Base-by-base conservation (phyloP, 2,329 filamentous ascomycete genomes). In the Xylariomycetidae sp. region DNA sequence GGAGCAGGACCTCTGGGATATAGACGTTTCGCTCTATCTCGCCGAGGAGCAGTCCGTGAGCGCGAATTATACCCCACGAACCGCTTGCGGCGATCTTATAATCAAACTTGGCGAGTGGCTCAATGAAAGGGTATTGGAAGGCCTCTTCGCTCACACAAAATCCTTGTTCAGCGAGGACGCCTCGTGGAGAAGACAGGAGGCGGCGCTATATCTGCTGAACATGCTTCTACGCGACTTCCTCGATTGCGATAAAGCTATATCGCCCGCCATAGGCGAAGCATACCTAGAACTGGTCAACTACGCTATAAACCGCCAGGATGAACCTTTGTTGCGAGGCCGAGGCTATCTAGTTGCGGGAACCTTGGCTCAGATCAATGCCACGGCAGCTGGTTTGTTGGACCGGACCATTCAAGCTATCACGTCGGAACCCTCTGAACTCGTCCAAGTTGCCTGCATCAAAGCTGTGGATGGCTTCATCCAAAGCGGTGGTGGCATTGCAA, bases 81-180 rank as follows among this genome's bases (percentile, higher is more conserved):
- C 88, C 13, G 92, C 90, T 25, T 92, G 88, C 44, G 89, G 88
- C 30, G 92, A 97, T 57, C 68, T 98, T 30, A 74, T 95, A 17
- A 88, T 95, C 62, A 96, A 95, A 64, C 70, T 95, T 38, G 87
- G 86, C 30, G 89, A 96, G 58, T 95, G 88, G 89, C 74, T 94
- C 34, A 78, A 81, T 46, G 71, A 77, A 34, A 78, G 77, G 33
- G 82, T 87, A 1, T 70, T 94, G 10, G 85, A 94, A 50, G 87
- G 84, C 6, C 71, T 96, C 25, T 79, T 89, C 38, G 74, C 77
- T 10, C 84, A 88, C 59, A 86, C 86, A 20, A 82, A 85, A 55
- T 69, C 72, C 6, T 68, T 94, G 1, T 94, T 94, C 56, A 68
- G 75, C 44, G 69, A 67, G n/a, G 54, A 54, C 17, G 52, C 62